Evolutionary conservation across 1,139 yeast genomes (phyloP), one percentile per base, ranked within the genome.

Genomic region (Zygosaccharomyces sapae): DNA sequence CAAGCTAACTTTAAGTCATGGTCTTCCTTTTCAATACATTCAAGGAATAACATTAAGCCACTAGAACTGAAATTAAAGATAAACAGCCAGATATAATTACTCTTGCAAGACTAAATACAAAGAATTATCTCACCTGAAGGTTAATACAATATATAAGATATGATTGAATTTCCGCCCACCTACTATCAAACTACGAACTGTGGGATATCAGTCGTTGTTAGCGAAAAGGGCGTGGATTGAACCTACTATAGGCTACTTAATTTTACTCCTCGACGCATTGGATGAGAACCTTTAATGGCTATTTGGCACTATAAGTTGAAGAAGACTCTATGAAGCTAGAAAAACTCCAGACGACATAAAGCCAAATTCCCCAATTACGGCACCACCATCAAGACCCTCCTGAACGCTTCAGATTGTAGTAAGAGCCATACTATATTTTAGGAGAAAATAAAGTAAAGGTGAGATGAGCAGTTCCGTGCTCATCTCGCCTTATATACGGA

Each of bases 151-250:
- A 19, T n/a, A n/a, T 18, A 22, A 33, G 31, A 39, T 20, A 40
- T 27, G 36, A 40, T 47, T 40, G 51, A 45, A 72, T 78, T 75
- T 78, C 57, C 66, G 82, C 83, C 82, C 79, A 68, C 72, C 82
- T 78, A 78, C 83, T 78, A 78, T 78, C 83, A 78, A 78, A 78
- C 83, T 70, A 77, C 81, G 80, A 73, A 71, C 80, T 76, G 77
- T 65, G 70, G 72, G 69, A 58, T 59, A 52, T 68, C 69, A 77
- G 77, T 73, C 80, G 81, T 75, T 80, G 83, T 78, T 78, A 78
- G 83, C 83, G 83, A 78, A 78, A 77, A 75, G 70, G 80, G 81
- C 66, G 61, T 57, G 56, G 48, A 53, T 52, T 49, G 71, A 55
- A 43, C 54, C 59, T 44, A 45, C 46, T 56, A 51, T 53, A 49